These are phyloP conservation scores for Talaromyces sp. DNA, from an alignment of 2,329 filamentous ascomycete species.

Conservation along the genomic window DNA sequence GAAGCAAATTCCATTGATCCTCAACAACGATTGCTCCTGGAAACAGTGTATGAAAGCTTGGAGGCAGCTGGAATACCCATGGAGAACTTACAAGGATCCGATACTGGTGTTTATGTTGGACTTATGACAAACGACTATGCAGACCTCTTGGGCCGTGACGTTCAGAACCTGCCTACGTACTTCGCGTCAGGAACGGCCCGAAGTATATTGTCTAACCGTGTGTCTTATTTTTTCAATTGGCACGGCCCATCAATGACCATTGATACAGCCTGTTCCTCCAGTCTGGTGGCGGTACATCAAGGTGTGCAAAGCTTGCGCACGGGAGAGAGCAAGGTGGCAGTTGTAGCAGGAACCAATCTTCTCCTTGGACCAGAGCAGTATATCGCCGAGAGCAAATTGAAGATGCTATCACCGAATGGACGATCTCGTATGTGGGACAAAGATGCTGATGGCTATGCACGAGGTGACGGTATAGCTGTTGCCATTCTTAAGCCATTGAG, in stretches of 20 bases:
- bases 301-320: constrained; percentile 34
- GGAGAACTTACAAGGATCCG: constrained; percentile 27
- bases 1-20: constrained; percentile 36
- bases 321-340: constrained; percentile 30
- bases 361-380: constrained; percentile 35
- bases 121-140: constrained; percentile 33
- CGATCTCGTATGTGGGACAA: constrained; percentile 54
- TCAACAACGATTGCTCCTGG: constrained; percentile 30
- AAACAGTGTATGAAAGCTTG: constrained; percentile 30
- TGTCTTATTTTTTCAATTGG: constrained; percentile 43
- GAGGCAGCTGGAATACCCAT: constrained; percentile 28
- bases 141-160: constrained; percentile 25
- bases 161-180: constrained; percentile 27
- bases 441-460: constrained; percentile 53
- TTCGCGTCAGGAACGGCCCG: constrained; percentile 37
- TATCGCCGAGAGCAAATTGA: constrained; percentile 34
- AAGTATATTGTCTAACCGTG: constrained; percentile 44
- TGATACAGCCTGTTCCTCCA: constrained; percentile 52
- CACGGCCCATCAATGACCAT: constrained; percentile 47
- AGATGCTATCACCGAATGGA: constrained; percentile 56
- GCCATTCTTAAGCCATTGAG: constrained; percentile 56
- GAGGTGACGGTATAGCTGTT: constrained; percentile 56
- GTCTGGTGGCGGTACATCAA: constrained; percentile 41
- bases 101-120: constrained; percentile 30
- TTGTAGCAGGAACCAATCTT: constrained; percentile 30